Evolutionary conservation across 495 filamentous ascomycete species (phyloP), one percentile per base, ranked within the genome.

Genomic region (Pyrenula aspistea): DNA sequence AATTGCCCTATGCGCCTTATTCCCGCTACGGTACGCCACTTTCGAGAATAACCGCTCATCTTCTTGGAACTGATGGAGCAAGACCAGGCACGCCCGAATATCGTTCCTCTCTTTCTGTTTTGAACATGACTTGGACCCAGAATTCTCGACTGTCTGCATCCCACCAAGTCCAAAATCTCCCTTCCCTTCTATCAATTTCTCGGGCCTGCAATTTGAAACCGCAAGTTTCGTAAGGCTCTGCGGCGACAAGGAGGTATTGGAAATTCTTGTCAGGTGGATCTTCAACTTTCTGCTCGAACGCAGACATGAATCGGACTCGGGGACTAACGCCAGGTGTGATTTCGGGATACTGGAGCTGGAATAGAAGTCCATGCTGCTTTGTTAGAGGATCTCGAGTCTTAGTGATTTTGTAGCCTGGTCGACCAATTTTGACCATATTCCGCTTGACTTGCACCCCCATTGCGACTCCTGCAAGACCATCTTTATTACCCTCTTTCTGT

Each of bases 111-210:
- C 93, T 80, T 77, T 99, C 93, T 47, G 94, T 97, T 81, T 96
- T 91, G 75, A 97, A 99, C 79, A 96, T 88, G 54, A 99, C 79
- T 77, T 97, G 93, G n/a, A 96, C 77, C 88, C 90, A 97, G 65
- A 95, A 97, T 75, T 97, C 91, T 79, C 97, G 97, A 55, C 83
- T 81, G 71, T 99, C 93, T 59, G 86, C 83, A 74, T 97, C 94
- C 74, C 93, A 99, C 84, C 89, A 96, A 25, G 83, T 87, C 83
- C 89, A 97, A 68, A 90, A 93, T 64, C 82, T 78, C 8, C 85
- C 93, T 57, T 89, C 88, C 15, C 87, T 79, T 47, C 91, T 81
- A 72, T 99, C 94, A 53, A 99, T 83, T 77, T 97, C 94, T 59
- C 87, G 77, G 2, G 94, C 91, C 71, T 96, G 93, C 50, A 99